These are phyloP conservation scores for Exophiala oligosperma DNA, from an alignment of 2,329 filamentous ascomycete species.

Conservation along the genomic window DNA sequence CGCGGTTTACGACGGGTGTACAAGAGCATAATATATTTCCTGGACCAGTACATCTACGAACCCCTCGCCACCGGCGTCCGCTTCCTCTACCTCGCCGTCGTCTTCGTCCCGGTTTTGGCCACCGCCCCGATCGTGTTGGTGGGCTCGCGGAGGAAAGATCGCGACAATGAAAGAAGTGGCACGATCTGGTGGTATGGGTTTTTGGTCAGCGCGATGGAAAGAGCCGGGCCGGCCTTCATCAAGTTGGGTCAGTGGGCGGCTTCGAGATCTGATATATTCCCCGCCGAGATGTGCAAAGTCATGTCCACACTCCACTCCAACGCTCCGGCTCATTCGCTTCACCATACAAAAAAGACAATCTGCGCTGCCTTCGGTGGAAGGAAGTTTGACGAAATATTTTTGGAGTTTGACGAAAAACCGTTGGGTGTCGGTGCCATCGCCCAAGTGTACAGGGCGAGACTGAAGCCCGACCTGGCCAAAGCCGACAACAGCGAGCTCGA, in stretches of 20 bases:
- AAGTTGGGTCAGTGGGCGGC: constrained; percentile 99
- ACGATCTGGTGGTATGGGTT: constrained; percentile 95
- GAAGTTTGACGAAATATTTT: constrained; percentile 86
- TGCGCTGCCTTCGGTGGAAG: constrained; percentile 78
- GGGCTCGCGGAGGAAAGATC: constrained; percentile 62
- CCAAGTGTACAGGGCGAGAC: constrained; percentile 93
- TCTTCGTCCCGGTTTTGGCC: constrained; percentile 87
- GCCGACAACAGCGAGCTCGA: constrained; percentile 59
- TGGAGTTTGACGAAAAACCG: constrained; percentile 87
- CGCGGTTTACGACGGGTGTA: constrained; percentile 59
- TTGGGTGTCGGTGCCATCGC: constrained; percentile 94
- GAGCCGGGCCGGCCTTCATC: constrained; percentile 92
- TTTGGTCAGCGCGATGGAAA: constrained; percentile 85
- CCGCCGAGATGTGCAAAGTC: constrained; percentile 82
- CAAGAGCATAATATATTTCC: constrained; percentile 62
- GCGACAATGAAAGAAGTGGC: constrained; percentile 74
- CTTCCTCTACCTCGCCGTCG: constrained; percentile 81
- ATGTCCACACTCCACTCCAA: constrained; percentile 96
- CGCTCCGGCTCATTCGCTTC: constrained; percentile 85
- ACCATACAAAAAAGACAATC: constrained; percentile 75
- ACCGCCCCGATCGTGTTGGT: constrained; percentile 80
- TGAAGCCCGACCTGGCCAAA: constrained; percentile 74
- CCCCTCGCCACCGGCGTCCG: constrained; percentile 82
- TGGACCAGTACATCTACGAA: constrained; percentile 66
- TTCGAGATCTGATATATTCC: constrained; percentile 94